Conservation (phyloP, 2,329 filamentous ascomycete genomes). For the Pseudocercospora cruenta region DNA sequence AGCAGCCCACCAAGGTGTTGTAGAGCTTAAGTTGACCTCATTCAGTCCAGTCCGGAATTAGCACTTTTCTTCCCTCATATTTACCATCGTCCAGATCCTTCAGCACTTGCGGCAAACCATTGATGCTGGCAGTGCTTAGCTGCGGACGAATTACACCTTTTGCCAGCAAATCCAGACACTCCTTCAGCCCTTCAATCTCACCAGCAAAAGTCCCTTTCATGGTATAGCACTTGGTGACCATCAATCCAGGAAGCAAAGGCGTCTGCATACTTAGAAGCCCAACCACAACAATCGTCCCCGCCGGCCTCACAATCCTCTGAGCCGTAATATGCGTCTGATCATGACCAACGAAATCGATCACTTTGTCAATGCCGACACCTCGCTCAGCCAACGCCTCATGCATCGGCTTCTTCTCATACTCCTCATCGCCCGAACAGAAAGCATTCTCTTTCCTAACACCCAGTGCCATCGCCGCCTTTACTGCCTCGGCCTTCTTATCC, state of each 20-base stretch:
- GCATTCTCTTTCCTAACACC: constrained; percentile 40
- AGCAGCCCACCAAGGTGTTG: neutral
- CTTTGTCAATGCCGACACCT: constrained; percentile 28
- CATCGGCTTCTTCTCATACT: constrained; percentile 13
- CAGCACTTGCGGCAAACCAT: constrained; percentile 42
- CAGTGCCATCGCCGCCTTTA: constrained; percentile 38
- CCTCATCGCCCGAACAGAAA: constrained; percentile 9
- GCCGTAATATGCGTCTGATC: constrained; percentile 27
- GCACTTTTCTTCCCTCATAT: constrained; percentile 37
- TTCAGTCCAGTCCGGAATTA: constrained; percentile 31
- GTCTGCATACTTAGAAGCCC: constrained; percentile 26
- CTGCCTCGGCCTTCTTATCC: constrained; percentile 39
- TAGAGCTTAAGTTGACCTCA: neutral
- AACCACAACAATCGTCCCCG: constrained; percentile 28
- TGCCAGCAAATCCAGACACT: constrained; percentile 43
- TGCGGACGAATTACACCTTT: constrained; percentile 41
- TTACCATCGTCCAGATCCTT: constrained; percentile 43
- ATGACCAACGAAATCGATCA: constrained; percentile 32
- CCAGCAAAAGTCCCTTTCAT: constrained; percentile 46
- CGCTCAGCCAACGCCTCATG: constrained; percentile 24
- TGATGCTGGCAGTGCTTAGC: constrained; percentile 39
- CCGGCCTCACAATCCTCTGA: constrained; percentile 27
- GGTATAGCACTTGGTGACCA: constrained; percentile 23
- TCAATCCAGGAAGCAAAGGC: constrained; percentile 22
- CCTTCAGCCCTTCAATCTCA: constrained; percentile 44